Base-by-base conservation (phyloP, 2,329 filamentous ascomycete genomes). In the Ustulina deusta region DNA sequence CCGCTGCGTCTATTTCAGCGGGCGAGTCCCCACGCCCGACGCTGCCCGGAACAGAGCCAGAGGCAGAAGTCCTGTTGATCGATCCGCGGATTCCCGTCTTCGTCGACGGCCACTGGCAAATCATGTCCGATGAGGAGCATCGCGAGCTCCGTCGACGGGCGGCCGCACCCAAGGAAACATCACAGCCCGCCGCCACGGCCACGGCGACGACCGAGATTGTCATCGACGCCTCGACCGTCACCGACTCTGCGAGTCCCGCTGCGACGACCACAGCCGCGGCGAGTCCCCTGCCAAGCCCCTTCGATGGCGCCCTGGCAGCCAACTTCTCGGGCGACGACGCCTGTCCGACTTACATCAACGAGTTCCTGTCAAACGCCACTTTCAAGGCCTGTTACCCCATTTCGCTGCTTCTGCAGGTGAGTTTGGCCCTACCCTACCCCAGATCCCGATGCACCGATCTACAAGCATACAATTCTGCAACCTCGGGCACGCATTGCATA, bases 301-400 rank as follows among this genome's bases (percentile, higher is more conserved):
- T 93, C 74, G 91, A 94, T 73, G 89, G 86, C 63, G 86, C 84
- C 56, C 78, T 91, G 34, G 84, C 85, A 7, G 84, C 84, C 69
- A 90, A 91, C 72, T 91, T 92, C 79, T 85, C 86, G 17, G 79
- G 78, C 61, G 74, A 79, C 11, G 81, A 82, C 58, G 85, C 82
- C 5, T 94, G 92, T 75, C 87, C 89, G 2, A 77, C 77, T 5
- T 94, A 95, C 80, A 90, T 97, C 78, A 83, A 87, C 59, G 79
- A 78, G 2, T 89, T 97, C 74, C 84, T 96, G 58, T 81, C 80
- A 54, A 87, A 93, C 76, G 77, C 85, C 6, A 89, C 87, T 3
- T 93, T 96, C 73, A 86, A 88, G 72, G 79, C 85, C 59, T 98
- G 95, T 81, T 89, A 94, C 72, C 93, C 95, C 0, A 84, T 97